Conservation (phyloP, 1,284 basidiomycete species). For the Bondarzewia mesenterica region DNA sequence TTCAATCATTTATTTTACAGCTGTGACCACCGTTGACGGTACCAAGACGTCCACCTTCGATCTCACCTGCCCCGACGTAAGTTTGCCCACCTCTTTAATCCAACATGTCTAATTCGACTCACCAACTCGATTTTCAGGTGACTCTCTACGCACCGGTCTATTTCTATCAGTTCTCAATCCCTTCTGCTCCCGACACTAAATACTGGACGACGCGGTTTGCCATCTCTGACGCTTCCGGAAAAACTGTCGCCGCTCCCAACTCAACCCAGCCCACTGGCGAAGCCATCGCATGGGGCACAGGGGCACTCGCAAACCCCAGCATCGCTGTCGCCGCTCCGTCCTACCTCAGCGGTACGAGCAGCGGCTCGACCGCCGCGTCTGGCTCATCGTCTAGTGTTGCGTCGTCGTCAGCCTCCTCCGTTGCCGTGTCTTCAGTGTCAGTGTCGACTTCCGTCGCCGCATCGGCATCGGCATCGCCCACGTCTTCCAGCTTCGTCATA, state of each 20-base stretch:
- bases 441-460: neutral
- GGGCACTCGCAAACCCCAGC: conserved; percentile 41
- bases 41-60: conserved; percentile 36
- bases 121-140: conserved; percentile 38
- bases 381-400: neutral
- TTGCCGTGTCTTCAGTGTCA: neutral
- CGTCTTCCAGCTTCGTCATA: neutral
- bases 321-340: conserved; percentile 21
- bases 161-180: conserved; percentile 69
- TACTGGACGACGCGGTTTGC: conserved; percentile 80
- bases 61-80: conserved; percentile 63
- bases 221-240: conserved; percentile 51
- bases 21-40: conserved; percentile 59
- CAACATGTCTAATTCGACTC: conserved; percentile 2
- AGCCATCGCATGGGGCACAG: conserved; percentile 64
- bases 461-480: too few species aligned
- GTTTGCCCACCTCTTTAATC: conserved; percentile 10
- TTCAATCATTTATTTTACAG: conserved; percentile 22
- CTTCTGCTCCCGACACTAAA: conserved; percentile 27
- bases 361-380: neutral
- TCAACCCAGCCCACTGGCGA: conserved; percentile 44
- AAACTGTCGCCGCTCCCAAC: conserved; percentile 42
- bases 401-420: neutral
- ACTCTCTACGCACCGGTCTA: conserved; percentile 65
- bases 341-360: conserved; percentile 2